These are phyloP conservation scores for Penicillium sp. DNA, from an alignment of 2,329 filamentous ascomycete species.

Conservation along the genomic window DNA sequence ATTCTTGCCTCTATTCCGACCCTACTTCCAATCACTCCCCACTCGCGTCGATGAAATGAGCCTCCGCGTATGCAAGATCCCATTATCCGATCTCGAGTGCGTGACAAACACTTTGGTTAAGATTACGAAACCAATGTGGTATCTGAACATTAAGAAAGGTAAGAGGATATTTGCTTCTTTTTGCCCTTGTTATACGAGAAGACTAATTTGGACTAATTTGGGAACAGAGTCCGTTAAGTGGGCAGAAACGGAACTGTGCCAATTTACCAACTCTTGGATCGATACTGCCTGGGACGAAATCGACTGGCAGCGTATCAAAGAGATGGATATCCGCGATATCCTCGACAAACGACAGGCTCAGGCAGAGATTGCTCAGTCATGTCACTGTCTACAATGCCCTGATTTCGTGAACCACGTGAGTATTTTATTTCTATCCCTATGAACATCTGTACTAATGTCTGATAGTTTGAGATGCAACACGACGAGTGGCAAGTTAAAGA, in stretches of 20 bases:
- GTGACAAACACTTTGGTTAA: constrained; percentile 68
- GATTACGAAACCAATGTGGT: constrained; percentile 48
- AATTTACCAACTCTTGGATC: constrained; percentile 71
- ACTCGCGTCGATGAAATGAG: constrained; percentile 65
- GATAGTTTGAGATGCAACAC: constrained; percentile 87
- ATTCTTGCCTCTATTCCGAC: constrained; percentile 70
- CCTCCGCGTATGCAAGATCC: constrained; percentile 66
- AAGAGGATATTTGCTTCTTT: constrained; percentile 1
- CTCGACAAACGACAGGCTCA: constrained; percentile 68
- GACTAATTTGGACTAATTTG: constrained; percentile 10
- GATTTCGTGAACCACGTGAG: constrained; percentile 84
- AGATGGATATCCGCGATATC: constrained; percentile 75
- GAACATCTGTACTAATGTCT: neutral
- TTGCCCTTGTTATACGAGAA: constrained; percentile 3
- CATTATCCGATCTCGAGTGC: constrained; percentile 76
- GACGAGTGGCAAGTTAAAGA: constrained; percentile 96
- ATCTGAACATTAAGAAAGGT: constrained; percentile 52
- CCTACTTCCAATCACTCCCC: constrained; percentile 65
- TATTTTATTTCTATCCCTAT: constrained; percentile 18
- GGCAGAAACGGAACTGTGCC: constrained; percentile 67
- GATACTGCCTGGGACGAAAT: constrained; percentile 77
- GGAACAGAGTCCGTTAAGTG: constrained; percentile 51
- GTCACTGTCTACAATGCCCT: constrained; percentile 67
- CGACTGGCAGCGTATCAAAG: constrained; percentile 77
- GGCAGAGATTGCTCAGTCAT: constrained; percentile 61